Conservation (phyloP, 2,329 filamentous ascomycete genomes). For the Emmonsia crescens region DNA sequence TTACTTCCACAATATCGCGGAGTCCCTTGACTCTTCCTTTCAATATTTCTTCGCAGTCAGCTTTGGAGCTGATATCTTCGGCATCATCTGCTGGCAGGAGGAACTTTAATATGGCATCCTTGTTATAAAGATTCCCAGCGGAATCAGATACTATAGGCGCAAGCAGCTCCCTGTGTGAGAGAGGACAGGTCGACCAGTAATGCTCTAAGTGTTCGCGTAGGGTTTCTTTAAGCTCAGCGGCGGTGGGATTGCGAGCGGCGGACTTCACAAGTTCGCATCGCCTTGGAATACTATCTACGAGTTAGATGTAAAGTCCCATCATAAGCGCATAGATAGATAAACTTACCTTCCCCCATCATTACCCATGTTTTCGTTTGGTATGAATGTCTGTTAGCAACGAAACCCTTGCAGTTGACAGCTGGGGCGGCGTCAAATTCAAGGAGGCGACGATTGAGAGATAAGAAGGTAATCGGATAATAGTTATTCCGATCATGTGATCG, state of each 20-base stretch:
- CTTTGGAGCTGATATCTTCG: constrained; percentile 42
- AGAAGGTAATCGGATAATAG: not conserved
- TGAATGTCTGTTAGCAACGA: not conserved
- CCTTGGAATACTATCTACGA: constrained; percentile 63
- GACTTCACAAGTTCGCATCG: constrained; percentile 93
- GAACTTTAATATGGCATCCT: constrained; percentile 71
- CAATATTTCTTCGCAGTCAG: constrained; percentile 52
- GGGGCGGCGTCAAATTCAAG: not conserved
- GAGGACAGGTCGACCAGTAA: constrained; percentile 74
- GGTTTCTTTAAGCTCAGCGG: constrained; percentile 79
- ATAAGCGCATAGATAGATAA: not conserved
- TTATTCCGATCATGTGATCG: not conserved
- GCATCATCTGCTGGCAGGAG: constrained; percentile 47
- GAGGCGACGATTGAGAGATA: not conserved
- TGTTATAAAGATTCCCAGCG: constrained; percentile 81
- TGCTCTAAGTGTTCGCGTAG: constrained; percentile 76
- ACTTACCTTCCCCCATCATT: constrained; percentile 78
- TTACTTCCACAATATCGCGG: constrained; percentile 77
- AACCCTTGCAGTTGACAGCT: not conserved
- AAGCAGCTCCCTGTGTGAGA: constrained; percentile 67
- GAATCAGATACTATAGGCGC: constrained; percentile 74
- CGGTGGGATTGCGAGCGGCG: constrained; percentile 69
- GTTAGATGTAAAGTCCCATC: constrained; percentile 3
- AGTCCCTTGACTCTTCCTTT: constrained; percentile 61
- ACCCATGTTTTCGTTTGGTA: constrained; percentile 54